These are phyloP conservation scores for Xylaria polymorpha DNA, from an alignment of 2,329 filamentous ascomycete species.

Conservation along the genomic window DNA sequence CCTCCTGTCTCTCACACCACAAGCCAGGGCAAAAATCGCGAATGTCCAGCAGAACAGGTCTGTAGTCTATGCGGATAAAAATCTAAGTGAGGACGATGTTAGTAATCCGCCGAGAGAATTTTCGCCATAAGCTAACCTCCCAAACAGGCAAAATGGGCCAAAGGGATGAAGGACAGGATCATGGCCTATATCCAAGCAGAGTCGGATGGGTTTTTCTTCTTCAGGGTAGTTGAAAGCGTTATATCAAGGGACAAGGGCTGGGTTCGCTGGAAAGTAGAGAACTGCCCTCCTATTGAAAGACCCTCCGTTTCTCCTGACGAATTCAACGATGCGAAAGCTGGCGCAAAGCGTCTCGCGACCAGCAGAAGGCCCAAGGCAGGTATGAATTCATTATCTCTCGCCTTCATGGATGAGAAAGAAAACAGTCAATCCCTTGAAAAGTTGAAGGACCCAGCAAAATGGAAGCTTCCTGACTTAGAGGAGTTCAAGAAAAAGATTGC, in stretches of 20 bases:
- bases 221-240: slow-evolving; percentile 96
- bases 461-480: slow-evolving; percentile 74
- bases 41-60: slow-evolving; percentile 81
- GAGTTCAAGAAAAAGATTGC: slow-evolving; percentile 79
- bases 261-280: slow-evolving; percentile 98
- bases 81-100: slow-evolving; percentile 84
- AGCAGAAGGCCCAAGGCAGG: slow-evolving; percentile 77
- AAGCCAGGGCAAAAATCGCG: slow-evolving; percentile 82
- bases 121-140: slow-evolving; percentile 37
- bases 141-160: slow-evolving; percentile 81
- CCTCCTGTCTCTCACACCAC: slow-evolving; percentile 85
- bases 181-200: slow-evolving; percentile 85
- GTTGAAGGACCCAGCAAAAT: slow-evolving; percentile 74
- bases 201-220: slow-evolving; percentile 89
- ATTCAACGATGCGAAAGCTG: slow-evolving; percentile 75
- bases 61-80: slow-evolving; percentile 82
- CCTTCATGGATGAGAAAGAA: slow-evolving; percentile 78
- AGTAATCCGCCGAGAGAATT: slow-evolving; percentile 51
- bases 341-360: slow-evolving; percentile 73
- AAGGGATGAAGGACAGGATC: slow-evolving; percentile 80
- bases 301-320: slow-evolving; percentile 75
- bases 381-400: slow-evolving; percentile 78
- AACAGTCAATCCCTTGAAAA: slow-evolving; percentile 72
- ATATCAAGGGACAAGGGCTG: slow-evolving; percentile 97
- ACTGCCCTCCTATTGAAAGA: slow-evolving; percentile 86